Percentiles rank a stretch among this genome's conserved stretches.
Conservation (phyloP, 345 rosid genomes). For the Psidium guajava region DNA sequence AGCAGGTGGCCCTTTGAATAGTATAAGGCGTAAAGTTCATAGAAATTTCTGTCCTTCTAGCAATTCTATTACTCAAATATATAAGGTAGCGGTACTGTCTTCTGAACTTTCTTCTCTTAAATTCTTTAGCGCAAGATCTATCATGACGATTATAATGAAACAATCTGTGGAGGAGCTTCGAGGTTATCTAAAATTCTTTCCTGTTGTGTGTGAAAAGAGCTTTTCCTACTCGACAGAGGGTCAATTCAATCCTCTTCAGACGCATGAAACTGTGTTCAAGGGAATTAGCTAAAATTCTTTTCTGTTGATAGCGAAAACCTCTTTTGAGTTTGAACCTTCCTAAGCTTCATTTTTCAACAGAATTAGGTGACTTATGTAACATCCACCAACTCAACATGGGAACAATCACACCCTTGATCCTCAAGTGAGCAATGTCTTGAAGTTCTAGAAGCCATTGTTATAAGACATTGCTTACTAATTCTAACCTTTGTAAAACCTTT, state of each 20-base stretch:
- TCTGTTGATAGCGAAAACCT: too few relatives aligned
- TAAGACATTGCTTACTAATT: slow-evolving; percentile 1
- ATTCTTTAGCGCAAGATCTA: not conserved
- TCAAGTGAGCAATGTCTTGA: not conserved
- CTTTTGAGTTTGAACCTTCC: not conserved
- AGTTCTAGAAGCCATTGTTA: not conserved
- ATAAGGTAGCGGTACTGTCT: not conserved
- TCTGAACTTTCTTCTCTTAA: not conserved
- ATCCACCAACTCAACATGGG: not conserved
- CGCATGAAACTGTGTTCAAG: too few relatives aligned
- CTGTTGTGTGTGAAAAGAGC: too few relatives aligned
- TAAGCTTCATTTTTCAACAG: not conserved
- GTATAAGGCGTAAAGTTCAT: too few relatives aligned
- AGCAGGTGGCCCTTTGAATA: too few relatives aligned
- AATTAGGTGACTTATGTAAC: not conserved
- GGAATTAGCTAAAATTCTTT: too few relatives aligned
- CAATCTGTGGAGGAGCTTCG: not conserved
- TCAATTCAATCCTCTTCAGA: too few relatives aligned
- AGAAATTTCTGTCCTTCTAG: too few relatives aligned
- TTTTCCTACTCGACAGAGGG: too few relatives aligned
- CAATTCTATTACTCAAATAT: not conserved
- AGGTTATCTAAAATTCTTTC: too few relatives aligned
- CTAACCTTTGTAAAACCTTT: not conserved
- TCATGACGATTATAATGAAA: not conserved
- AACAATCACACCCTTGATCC: not conserved